These are phyloP conservation scores for Trichosporon ovoides DNA, from an alignment of 1,284 basidiomycete genomes.

Conservation along the genomic window DNA sequence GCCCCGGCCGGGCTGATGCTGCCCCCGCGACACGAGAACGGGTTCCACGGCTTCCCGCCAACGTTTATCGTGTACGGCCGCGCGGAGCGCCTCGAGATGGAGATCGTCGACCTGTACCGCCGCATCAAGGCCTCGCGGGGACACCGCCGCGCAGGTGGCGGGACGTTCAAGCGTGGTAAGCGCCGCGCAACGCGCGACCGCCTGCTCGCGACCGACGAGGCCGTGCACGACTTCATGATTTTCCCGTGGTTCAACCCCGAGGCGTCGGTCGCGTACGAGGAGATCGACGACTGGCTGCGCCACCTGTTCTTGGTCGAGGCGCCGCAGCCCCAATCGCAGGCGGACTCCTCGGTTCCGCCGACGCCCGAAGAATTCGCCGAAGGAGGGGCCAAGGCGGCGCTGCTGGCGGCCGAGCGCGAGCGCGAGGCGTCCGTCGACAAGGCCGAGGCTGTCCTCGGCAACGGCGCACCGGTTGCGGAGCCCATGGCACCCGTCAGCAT, in stretches of 20 bases:
- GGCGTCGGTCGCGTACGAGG: constrained; percentile 30
- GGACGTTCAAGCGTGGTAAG: not conserved
- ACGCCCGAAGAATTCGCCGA: not conserved
- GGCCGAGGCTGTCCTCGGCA: not conserved
- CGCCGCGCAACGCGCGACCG: constrained; percentile 17
- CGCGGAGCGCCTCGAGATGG: constrained; percentile 37
- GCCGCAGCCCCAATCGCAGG: constrained; percentile 15
- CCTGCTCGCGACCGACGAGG: constrained; percentile 26
- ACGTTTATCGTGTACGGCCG: constrained; percentile 40
- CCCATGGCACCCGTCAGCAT: not conserved
- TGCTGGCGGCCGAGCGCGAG: not conserved
- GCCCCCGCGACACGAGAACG: constrained; percentile 9
- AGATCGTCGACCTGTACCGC: constrained; percentile 33
- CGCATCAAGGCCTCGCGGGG: constrained; percentile 22
- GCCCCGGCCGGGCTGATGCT: constrained; percentile 38
- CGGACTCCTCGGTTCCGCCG: not conserved
- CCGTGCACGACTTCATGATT: constrained; percentile 44
- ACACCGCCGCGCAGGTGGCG: constrained; percentile 5
- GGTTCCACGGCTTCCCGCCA: constrained; percentile 36
- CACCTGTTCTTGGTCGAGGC: constrained; percentile 16
- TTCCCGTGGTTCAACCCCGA: constrained; percentile 43
- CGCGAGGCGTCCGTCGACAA: not conserved
- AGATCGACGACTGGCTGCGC: constrained; percentile 40
- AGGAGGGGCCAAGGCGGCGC: not conserved
- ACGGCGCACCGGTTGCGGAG: not conserved